A percentile compares a stretch with the other conserved stretches of the same genome.
Conservation (phyloP, 164 flowering plant genomes). For the Kalanchoe fedtschenkoi region DNA sequence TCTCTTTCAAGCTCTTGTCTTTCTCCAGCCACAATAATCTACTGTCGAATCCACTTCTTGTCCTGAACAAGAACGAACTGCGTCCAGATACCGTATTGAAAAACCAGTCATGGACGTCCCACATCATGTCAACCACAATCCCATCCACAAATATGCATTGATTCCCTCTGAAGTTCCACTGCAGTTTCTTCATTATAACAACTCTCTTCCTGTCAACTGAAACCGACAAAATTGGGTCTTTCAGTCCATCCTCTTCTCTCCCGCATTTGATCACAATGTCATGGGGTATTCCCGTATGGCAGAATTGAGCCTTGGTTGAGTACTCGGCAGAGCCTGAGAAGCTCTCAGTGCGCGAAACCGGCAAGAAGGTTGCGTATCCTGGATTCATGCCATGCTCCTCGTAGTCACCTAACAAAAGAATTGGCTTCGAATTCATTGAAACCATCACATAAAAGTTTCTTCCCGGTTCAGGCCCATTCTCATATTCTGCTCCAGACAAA, state of each 20-base stretch:
- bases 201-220: constrained; percentile 32
- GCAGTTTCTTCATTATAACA: constrained; percentile 31
- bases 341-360: constrained; percentile 48
- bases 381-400: constrained; percentile 14
- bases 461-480: constrained; percentile 59
- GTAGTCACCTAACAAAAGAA: constrained; percentile 53
- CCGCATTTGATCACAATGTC: constrained; percentile 56
- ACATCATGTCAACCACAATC: constrained; percentile 52
- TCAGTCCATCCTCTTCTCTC: constrained; percentile 34
- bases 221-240: constrained; percentile 18
- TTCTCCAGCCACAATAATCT: constrained; percentile 49
- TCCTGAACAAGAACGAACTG: constrained; percentile 52
- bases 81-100: constrained; percentile 21
- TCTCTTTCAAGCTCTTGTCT: constrained; percentile 20
- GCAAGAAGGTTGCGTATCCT: constrained; percentile 20
- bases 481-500: constrained; percentile 45
- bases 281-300: constrained; percentile 39
- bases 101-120: constrained; percentile 67
- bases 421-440: constrained; percentile 35
- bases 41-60: constrained; percentile 49
- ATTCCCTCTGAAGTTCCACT: constrained; percentile 55
- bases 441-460: constrained; percentile 42
- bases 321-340: constrained; percentile 39
- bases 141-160: constrained; percentile 42
- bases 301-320: constrained; percentile 56